phyloP scores from a whole-genome alignment of 2,329 filamentous ascomycete genomes.

The Clonostachys chloroleuca region DNA sequence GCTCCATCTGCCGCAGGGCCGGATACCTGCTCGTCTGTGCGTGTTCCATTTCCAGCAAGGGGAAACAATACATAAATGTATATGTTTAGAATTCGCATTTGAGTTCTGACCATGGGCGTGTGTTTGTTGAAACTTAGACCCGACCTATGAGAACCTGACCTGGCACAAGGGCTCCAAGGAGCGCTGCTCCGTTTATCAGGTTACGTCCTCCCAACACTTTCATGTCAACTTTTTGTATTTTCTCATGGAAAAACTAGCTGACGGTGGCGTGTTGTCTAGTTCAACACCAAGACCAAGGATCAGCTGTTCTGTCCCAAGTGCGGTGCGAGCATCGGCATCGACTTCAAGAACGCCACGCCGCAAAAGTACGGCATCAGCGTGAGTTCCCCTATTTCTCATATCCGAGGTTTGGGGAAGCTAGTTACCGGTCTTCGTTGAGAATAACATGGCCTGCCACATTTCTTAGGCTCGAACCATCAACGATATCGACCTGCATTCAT shows the following conservation, averaged over 20 bases:
- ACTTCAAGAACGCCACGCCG: constrained; percentile 25
- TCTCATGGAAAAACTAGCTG: too few relatives aligned
- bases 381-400: constrained; percentile 10
- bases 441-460: neutral
- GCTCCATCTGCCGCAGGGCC: constrained; percentile 45
- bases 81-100: too few relatives aligned
- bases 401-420: too few relatives aligned
- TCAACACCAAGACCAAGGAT: constrained; percentile 41
- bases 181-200: constrained; percentile 25
- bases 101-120: neutral
- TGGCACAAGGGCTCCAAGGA: constrained; percentile 35
- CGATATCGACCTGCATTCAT: constrained; percentile 29
- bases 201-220: constrained; percentile 1
- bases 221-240: too few relatives aligned
- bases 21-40: constrained; percentile 46
- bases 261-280: constrained; percentile 12
- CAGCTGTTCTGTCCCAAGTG: constrained; percentile 45
- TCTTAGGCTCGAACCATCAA: constrained; percentile 32
- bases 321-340: constrained; percentile 40
- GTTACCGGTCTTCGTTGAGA: neutral
- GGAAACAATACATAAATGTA: too few relatives aligned
- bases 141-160: constrained; percentile 26
- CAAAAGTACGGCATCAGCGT: constrained; percentile 38
- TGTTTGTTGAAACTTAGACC: too few relatives aligned
- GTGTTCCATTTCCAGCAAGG: constrained; percentile 4